Base-by-base conservation (phyloP, 768 basidiomycete genomes). In the Russula dissimulans region DNA sequence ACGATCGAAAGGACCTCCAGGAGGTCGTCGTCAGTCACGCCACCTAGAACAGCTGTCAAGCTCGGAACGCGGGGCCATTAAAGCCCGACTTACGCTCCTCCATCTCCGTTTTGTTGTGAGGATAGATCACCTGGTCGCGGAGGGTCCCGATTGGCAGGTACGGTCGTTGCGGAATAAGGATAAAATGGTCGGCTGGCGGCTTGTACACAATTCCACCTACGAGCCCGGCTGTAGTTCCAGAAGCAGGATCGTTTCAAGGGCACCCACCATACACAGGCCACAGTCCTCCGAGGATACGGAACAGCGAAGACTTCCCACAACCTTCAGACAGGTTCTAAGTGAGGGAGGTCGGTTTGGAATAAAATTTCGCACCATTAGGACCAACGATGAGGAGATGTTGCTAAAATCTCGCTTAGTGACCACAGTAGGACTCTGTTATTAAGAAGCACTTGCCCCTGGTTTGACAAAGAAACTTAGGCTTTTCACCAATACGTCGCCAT, bases 61-160 rank as follows among this genome's bases (percentile, higher is more conserved):
- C n/a, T 58, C 18, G 42, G 48, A 31, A 36, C 31, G 17, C 12
- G 14, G 29, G n/a, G 26, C 2, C 9, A 38, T 31, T 29, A 11
- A 45, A n/a, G 51, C 12, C 26, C 34, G 12, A 63, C 32, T 58
- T 70, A 89, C 91, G 81, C 49, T 77, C 76, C 64, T 81, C 77
- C 93, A 97, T 97, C 55, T 91, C 83, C 41, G 76, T 77, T 64
- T 82, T 82, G 15, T 84, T 86, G 71, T 97, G 89, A 5, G 95
- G 95, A 71, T 99, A 99, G 52, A 92, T 97, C 66, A 99, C 82
- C 72, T 99, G 95, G 70, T 99, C 95, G 14, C 95, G 84, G 3
- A 99, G 80, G 0, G 93, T 98, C 5, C 95, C 95, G 18, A 91
- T 77, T 1, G 88, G 90, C n/a, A 97, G 80, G 71, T 97, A 98